phyloP scores from a whole-genome alignment of 805 yeast species.

The Diddensiella caesifluorescens region DNA sequence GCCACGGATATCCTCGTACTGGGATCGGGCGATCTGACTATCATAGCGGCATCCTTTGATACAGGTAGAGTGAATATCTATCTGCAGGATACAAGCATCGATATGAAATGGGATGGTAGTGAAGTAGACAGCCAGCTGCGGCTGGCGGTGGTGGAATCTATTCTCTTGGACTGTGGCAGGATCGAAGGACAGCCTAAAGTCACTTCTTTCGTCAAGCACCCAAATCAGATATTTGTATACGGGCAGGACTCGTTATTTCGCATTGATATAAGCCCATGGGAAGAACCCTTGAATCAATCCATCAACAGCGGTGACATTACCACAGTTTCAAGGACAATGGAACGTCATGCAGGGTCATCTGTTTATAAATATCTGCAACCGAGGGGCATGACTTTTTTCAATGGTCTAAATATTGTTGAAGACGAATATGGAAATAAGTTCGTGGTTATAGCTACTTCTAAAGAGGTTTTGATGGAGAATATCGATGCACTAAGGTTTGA shows the following conservation, averaged over 20 bases:
- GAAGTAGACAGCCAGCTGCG: conserved; percentile 6
- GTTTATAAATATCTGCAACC: too few relatives aligned
- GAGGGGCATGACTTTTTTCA: too few relatives aligned
- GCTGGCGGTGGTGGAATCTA: conserved; percentile 10
- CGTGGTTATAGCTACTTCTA: conserved; percentile 1
- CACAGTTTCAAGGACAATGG: too few relatives aligned
- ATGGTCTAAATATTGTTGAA: conserved; percentile 4
- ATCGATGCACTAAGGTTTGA: too few relatives aligned
- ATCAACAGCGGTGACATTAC: conserved; percentile 16
- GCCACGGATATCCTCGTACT: conserved; percentile 35
- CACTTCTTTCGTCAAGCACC: too few relatives aligned
- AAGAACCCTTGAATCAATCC: conserved; percentile 11
- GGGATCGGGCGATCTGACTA: conserved; percentile 21
- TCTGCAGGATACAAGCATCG: conserved; percentile 16
- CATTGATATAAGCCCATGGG: conserved; percentile 14
- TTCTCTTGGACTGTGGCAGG: not conserved
- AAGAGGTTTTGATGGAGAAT: conserved; percentile 8
- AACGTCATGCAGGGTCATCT: too few relatives aligned
- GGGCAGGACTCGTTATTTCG: too few relatives aligned
- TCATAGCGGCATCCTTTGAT: conserved; percentile 19
- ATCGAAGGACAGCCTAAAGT: too few relatives aligned
- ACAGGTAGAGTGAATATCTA: conserved; percentile 23
- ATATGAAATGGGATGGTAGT: conserved; percentile 6
- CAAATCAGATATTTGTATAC: too few relatives aligned
- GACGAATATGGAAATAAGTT: conserved; percentile 5